These are phyloP conservation scores for Botrytis squamosa DNA, from an alignment of 2,329 filamentous ascomycete species.

Conservation along the genomic window DNA sequence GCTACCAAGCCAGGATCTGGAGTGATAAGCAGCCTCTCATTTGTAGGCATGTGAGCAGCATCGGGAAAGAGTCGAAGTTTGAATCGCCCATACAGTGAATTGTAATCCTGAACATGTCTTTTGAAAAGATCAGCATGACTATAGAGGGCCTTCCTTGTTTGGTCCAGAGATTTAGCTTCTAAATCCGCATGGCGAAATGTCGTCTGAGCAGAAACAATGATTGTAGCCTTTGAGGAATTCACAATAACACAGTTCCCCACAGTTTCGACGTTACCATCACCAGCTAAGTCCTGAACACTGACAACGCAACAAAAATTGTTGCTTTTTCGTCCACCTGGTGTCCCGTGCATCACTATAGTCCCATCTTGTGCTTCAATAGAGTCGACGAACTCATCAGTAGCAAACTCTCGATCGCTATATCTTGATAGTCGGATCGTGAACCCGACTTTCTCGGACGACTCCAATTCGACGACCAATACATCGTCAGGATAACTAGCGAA, in stretches of 20 bases:
- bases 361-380: conserved; percentile 38
- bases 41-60: conserved; percentile 34
- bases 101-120: conserved; percentile 42
- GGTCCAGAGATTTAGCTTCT: conserved; percentile 19
- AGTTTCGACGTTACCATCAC: conserved; percentile 33
- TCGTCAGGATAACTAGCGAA: conserved; percentile 44
- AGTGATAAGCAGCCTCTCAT: conserved; percentile 33
- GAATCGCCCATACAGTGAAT: conserved; percentile 36
- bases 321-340: conserved; percentile 40
- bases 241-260: conserved; percentile 42
- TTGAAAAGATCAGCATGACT: conserved; percentile 27
- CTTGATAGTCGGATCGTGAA: conserved; percentile 40
- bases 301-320: conserved; percentile 41
- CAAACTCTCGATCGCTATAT: conserved; percentile 43
- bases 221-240: conserved; percentile 39
- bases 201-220: conserved; percentile 44
- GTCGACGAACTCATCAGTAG: conserved; percentile 46
- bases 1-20: conserved; percentile 29
- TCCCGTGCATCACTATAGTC: conserved; percentile 43
- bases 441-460: conserved; percentile 25
- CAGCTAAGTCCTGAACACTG: conserved; percentile 31
- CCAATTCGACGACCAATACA: conserved; percentile 41
- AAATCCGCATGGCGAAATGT: conserved; percentile 40
- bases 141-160: not conserved
- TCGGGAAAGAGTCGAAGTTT: conserved; percentile 35